A percentile compares a stretch with the other conserved stretches of the same genome.
These are phyloP conservation scores for Globisporangium parvum DNA, from an alignment of 352 stramenopile genomes.

Conservation along the genomic window DNA sequence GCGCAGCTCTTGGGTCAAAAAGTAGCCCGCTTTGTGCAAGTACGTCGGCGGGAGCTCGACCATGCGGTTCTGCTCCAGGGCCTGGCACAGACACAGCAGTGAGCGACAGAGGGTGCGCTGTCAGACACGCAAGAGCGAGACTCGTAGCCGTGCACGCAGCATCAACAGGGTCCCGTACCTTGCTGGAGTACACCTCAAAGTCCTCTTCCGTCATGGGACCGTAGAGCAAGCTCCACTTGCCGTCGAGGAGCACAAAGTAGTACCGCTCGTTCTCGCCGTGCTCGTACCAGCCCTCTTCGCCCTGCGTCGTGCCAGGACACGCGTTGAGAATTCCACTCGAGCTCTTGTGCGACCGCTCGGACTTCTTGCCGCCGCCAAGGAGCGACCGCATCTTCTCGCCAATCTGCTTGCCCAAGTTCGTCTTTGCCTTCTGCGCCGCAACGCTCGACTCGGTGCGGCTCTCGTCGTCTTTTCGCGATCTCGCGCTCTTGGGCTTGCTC, in stretches of 20 bases:
- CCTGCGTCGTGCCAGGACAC: conserved; percentile 68
- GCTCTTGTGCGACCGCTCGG: conserved; percentile 45
- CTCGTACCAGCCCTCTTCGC: conserved; percentile 86
- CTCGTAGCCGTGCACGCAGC: background rate
- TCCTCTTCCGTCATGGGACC: conserved; percentile 81
- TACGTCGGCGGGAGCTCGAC: conserved; percentile 75
- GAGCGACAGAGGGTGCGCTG: background rate
- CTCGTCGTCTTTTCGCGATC: conserved; percentile 48
- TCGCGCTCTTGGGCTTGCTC: conserved; percentile 15
- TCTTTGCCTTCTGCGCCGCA: conserved; percentile 30
- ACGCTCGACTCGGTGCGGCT: conserved; percentile 25
- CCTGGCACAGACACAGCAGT: conserved; percentile 23
- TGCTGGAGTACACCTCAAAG: conserved; percentile 69
- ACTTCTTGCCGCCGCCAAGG: conserved; percentile 67
- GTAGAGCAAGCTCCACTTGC: conserved; percentile 84
- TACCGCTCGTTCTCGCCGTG: conserved; percentile 84
- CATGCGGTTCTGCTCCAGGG: conserved; percentile 51
- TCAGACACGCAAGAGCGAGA: too few species aligned
- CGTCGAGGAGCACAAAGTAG: conserved; percentile 78
- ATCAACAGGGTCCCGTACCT: conserved; percentile 27
- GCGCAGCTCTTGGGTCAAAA: conserved; percentile 57
- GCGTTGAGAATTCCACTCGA: conserved; percentile 79
- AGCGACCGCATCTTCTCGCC: conserved; percentile 80
- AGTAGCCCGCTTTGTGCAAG: conserved; percentile 79
- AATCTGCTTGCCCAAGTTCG: conserved; percentile 64